phyloP scores from a whole-genome alignment of 1,284 basidiomycete species.

The Pyrrhoderma lamaoense region DNA sequence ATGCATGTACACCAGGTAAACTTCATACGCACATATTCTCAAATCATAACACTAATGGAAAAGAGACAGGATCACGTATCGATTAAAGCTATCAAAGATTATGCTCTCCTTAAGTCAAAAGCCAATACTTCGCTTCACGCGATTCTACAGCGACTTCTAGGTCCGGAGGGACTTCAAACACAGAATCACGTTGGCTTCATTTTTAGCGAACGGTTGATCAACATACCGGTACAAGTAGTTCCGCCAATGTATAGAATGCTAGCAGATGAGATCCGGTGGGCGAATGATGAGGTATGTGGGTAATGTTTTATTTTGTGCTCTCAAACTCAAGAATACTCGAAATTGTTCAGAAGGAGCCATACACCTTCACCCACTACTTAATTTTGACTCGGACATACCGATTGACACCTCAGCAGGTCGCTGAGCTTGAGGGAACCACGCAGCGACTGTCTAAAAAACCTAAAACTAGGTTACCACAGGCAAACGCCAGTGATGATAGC shows the following conservation, averaged over 20 bases:
- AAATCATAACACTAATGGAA: not conserved
- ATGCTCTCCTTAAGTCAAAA: slow-evolving; percentile 50
- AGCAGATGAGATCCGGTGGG: slow-evolving; percentile 68
- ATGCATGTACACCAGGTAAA: slow-evolving; percentile 67
- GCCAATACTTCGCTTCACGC: slow-evolving; percentile 43
- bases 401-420: slow-evolving; percentile 54
- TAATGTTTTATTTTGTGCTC: not conserved
- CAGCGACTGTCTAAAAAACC: slow-evolving; percentile 34
- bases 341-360: slow-evolving; percentile 54
- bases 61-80: slow-evolving; percentile 57
- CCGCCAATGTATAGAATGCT: slow-evolving; percentile 89
- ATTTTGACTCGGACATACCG: slow-evolving; percentile 72
- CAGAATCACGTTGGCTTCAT: slow-evolving; percentile 67
- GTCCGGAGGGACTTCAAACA: slow-evolving; percentile 29
- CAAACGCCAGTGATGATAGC: slow-evolving; percentile 6
- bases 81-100: slow-evolving; percentile 64
- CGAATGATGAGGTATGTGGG: slow-evolving; percentile 49
- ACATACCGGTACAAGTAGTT: slow-evolving; percentile 87
- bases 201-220: slow-evolving; percentile 80
- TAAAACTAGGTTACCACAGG: slow-evolving; percentile 38
- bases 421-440: slow-evolving; percentile 30
- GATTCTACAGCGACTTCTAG: slow-evolving; percentile 47
- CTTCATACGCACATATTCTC: not conserved
- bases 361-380: slow-evolving; percentile 62
- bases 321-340: not conserved